A percentile compares a stretch with the other conserved stretches of the same genome.
phyloP scores from a whole-genome alignment of 768 basidiomycete species.

The Xerocomellus amylosporus region DNA sequence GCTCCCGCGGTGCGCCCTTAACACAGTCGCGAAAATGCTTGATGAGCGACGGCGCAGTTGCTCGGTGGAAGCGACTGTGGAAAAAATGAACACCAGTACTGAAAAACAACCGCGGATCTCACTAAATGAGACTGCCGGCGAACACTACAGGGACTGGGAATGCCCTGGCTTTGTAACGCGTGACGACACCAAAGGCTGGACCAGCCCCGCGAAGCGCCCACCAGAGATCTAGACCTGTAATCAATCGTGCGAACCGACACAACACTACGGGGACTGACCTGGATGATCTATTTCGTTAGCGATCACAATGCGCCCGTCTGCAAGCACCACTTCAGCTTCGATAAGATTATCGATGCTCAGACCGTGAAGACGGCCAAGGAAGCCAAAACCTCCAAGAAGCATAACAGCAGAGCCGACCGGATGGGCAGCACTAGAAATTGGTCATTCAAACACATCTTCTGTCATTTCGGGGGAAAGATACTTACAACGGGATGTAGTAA shows the following conservation, averaged over 20 bases:
- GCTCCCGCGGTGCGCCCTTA: constrained; percentile 81
- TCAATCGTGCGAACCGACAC: background rate
- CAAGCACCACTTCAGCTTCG: constrained; percentile 88
- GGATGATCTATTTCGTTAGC: constrained; percentile 70
- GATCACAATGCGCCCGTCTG: constrained; percentile 82
- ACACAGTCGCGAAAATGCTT: constrained; percentile 92
- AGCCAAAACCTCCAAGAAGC: constrained; percentile 87
- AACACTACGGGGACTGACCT: constrained; percentile 40
- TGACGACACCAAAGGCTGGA: constrained; percentile 77
- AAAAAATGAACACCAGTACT: constrained; percentile 2
- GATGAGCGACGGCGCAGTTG: constrained; percentile 85
- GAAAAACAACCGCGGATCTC: constrained; percentile 29
- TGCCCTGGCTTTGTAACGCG: constrained; percentile 86
- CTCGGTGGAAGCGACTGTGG: constrained; percentile 76
- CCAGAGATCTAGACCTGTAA: constrained; percentile 61
- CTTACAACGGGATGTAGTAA: constrained; percentile 79
- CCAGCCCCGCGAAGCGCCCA: constrained; percentile 88
- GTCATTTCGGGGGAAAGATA: constrained; percentile 12
- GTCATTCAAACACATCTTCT: constrained; percentile 1
- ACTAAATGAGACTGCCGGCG: constrained; percentile 93
- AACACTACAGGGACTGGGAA: constrained; percentile 89
- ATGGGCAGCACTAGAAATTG: constrained; percentile 61
- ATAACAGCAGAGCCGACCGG: constrained; percentile 78
- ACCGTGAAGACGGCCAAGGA: constrained; percentile 79
- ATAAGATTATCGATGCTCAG: constrained; percentile 88